These are phyloP conservation scores for Pythium dissimile DNA, from an alignment of 352 stramenopile genomes.

Conservation along the genomic window DNA sequence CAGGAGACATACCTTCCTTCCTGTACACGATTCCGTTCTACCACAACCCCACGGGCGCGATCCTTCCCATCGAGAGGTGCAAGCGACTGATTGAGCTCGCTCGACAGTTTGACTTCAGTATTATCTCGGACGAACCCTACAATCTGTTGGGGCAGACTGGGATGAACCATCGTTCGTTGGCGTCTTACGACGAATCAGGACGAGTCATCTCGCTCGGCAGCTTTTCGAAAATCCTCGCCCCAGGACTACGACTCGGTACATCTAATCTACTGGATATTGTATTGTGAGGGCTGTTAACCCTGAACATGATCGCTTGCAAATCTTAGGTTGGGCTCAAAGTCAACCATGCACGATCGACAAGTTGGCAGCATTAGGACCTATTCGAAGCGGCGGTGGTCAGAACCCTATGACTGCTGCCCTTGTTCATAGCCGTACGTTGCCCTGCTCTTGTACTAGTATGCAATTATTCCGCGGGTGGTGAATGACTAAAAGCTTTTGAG, in stretches of 20 bases:
- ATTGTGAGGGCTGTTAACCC: background rate
- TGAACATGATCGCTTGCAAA: background rate
- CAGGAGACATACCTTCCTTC: conserved; percentile 75
- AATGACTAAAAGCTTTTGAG: conserved; percentile 6
- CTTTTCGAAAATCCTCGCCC: conserved; percentile 95
- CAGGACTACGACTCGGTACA: conserved; percentile 86
- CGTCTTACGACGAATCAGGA: conserved; percentile 61
- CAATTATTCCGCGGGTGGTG: background rate
- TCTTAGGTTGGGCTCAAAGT: conserved; percentile 64
- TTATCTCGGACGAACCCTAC: conserved; percentile 94
- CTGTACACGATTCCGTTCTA: conserved; percentile 93
- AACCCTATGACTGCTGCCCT: conserved; percentile 88
- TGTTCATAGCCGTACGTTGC: conserved; percentile 58
- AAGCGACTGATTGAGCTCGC: conserved; percentile 77
- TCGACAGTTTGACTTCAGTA: conserved; percentile 71
- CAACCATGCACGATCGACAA: conserved; percentile 49
- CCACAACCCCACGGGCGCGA: conserved; percentile 90
- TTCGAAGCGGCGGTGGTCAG: conserved; percentile 88
- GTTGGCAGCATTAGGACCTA: conserved; percentile 68
- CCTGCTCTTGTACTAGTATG: conserved; percentile 3
- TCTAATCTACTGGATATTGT: background rate
- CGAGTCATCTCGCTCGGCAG: conserved; percentile 84
- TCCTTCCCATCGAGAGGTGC: conserved; percentile 67
- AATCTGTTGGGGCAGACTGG: conserved; percentile 85
- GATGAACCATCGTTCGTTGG: conserved; percentile 45